Evolutionary conservation across 1,139 yeast species (phyloP), one percentile per base, ranked within the genome.

Genomic region (Kluyveromyces sp.): DNA sequence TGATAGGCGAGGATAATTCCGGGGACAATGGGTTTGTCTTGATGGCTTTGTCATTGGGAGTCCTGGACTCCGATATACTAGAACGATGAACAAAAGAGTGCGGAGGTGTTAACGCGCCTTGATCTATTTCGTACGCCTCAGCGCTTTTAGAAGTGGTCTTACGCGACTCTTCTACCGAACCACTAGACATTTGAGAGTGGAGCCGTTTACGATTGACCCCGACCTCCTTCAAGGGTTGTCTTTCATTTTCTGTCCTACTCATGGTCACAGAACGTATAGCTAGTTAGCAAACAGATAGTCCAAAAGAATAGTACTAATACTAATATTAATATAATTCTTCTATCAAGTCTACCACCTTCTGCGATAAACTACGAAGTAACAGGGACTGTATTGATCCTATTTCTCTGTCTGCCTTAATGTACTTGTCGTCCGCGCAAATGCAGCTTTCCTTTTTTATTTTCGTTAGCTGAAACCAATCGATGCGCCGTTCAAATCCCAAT

Each of bases 1-100:
- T 58, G 52, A 44, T 50, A 6, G 57, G 79, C 10, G 77, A 74
- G 36, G 77, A 75, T 49, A 73, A 72, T 26, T 77, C 78, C 0
- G 79, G 79, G 10, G 77, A 73, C 48, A 73, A 65, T 40, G 53
- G 67, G 52, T 46, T 66, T 42, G 29, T 25, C 25, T 39, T 45
- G 10, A 37, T 41, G 15, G 31, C 34, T 8, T 41, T 45, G 6
- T 45, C 45, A 29, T 32, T 42, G 10, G 49, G 50, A 7, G 50
- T 46, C n/a, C 41, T 39, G 6, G 43, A 34, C 6, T 43, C 43
- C 33, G 41, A 33, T 27, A 44, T n/a, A 29, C 46, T 39, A n/a
- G 40, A 39, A 10, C 43, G 33, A 34, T 35, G 37, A 28, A 28
- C 32, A 25, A 39, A 44, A 6, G 52, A 49, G 30, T 43, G 49